These are phyloP conservation scores for Clitocybe nebularis DNA, from an alignment of 1,284 basidiomycete species.

Conservation along the genomic window DNA sequence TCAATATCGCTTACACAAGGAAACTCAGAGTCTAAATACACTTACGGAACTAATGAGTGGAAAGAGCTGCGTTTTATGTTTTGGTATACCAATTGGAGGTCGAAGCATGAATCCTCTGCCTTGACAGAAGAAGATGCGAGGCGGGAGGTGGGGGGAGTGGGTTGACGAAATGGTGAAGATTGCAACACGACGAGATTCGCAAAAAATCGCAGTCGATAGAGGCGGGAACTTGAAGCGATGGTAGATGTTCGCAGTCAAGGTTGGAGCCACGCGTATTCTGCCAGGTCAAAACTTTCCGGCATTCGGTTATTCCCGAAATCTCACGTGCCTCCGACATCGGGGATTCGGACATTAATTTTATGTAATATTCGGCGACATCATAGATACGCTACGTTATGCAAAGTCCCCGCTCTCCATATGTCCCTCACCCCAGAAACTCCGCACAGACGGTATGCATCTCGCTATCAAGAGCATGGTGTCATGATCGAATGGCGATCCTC, in stretches of 20 bases:
- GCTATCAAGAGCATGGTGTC: slow-evolving; percentile 27
- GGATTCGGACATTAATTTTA: background rate
- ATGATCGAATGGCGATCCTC: slow-evolving; percentile 26
- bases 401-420: slow-evolving; percentile 18
- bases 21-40: slow-evolving; percentile 6
- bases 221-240: slow-evolving; percentile 19
- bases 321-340: slow-evolving; percentile 2
- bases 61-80: slow-evolving; percentile 58
- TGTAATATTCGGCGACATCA: slow-evolving; percentile 1
- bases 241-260: slow-evolving; percentile 21
- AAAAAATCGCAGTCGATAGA: slow-evolving; percentile 6
- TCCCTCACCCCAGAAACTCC: slow-evolving; percentile 30
- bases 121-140: slow-evolving; percentile 57
- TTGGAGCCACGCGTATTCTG: slow-evolving; percentile 13
- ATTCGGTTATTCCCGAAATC: slow-evolving; percentile 13
- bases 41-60: slow-evolving; percentile 58
- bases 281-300: slow-evolving; percentile 20
- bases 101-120: slow-evolving; percentile 88
- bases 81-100: slow-evolving; percentile 69
- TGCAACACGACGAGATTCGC: slow-evolving; percentile 21
- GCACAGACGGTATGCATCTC: slow-evolving; percentile 28
- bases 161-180: slow-evolving; percentile 64
- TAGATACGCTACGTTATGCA: too few relatives aligned
- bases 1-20: background rate
- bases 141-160: slow-evolving; percentile 33